These are phyloP conservation scores for Xylaria hypoxylon DNA, from an alignment of 2,329 filamentous ascomycete species.

Conservation along the genomic window DNA sequence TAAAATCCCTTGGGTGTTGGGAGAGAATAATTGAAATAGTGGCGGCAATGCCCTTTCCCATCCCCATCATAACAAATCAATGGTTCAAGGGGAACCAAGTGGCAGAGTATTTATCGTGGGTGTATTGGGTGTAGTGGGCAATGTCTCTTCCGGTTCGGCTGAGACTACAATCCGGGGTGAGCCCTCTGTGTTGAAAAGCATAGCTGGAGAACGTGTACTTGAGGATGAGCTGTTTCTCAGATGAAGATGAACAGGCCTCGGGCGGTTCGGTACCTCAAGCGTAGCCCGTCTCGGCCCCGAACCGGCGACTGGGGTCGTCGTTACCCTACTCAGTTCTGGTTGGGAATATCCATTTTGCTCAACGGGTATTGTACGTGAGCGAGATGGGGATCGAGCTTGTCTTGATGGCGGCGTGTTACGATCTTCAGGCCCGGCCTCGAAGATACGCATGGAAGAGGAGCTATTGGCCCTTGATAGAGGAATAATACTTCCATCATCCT, in stretches of 20 bases:
- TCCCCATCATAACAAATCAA: neutral
- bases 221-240: conserved; percentile 32
- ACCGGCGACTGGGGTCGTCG: conserved; percentile 14
- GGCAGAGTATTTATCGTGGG: neutral
- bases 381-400: conserved; percentile 41
- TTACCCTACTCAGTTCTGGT: conserved; percentile 9
- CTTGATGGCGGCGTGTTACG: conserved; percentile 35
- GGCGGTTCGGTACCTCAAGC: conserved; percentile 49
- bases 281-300: conserved; percentile 46
- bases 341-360: conserved; percentile 12
- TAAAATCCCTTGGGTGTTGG: neutral
- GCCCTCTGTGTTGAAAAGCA: conserved; percentile 24
- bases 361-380: conserved; percentile 36
- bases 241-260: conserved; percentile 35
- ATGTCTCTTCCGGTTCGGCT: conserved; percentile 39
- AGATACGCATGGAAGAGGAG: conserved; percentile 48
- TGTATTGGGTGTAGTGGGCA: neutral
- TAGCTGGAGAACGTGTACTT: conserved; percentile 19
- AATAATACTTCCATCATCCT: conserved; percentile 50
- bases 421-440: conserved; percentile 41
- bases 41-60: neutral
- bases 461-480: conserved; percentile 55
- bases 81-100: conserved; percentile 7
- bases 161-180: conserved; percentile 46
- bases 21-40: neutral